phyloP scores from a whole-genome alignment of 1,284 basidiomycete species.

The Calocybe gambosa region DNA sequence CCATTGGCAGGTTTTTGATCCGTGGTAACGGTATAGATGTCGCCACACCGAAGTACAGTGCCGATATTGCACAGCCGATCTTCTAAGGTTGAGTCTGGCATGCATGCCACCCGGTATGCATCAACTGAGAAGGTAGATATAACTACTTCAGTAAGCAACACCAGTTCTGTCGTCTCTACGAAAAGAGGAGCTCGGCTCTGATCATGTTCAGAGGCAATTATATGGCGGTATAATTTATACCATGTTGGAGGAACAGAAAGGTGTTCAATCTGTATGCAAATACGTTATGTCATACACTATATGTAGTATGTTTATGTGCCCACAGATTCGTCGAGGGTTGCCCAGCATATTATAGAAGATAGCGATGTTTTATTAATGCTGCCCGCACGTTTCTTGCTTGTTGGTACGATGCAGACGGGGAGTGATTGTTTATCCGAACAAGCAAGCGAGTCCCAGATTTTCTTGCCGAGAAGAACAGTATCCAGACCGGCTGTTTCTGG shows the following conservation, averaged over 20 bases:
- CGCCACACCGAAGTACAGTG: slow-evolving; percentile 45
- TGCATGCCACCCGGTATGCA: slow-evolving; percentile 33
- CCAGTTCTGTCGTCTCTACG: slow-evolving; percentile 19
- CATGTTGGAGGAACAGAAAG: slow-evolving; percentile 28
- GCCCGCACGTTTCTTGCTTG: slow-evolving; percentile 1
- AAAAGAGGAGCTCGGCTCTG: slow-evolving; percentile 12
- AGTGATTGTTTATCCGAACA: slow-evolving; percentile 12
- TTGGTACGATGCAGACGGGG: slow-evolving; percentile 19
- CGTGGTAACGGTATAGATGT: slow-evolving; percentile 28
- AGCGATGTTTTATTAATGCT: slow-evolving; percentile 5
- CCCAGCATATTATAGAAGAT: slow-evolving; percentile 28
- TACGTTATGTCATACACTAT: not conserved
- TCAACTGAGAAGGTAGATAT: slow-evolving; percentile 40
- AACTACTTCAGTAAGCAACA: slow-evolving; percentile 37
- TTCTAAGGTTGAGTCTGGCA: slow-evolving; percentile 31
- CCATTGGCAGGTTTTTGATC: slow-evolving; percentile 18
- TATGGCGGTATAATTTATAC: slow-evolving; percentile 21
- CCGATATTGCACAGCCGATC: slow-evolving; percentile 33
- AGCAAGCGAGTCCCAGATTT: slow-evolving; percentile 26
- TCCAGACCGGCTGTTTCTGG: slow-evolving; percentile 10
- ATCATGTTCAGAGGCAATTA: slow-evolving; percentile 18
- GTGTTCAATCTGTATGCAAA: slow-evolving; percentile 23
- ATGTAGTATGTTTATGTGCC: not conserved
- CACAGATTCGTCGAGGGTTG: slow-evolving; percentile 22
- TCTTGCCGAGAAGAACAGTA: slow-evolving; percentile 23